Conservation (phyloP, 75 land plant genomes). For the Adiantum capillusveneris region DNA sequence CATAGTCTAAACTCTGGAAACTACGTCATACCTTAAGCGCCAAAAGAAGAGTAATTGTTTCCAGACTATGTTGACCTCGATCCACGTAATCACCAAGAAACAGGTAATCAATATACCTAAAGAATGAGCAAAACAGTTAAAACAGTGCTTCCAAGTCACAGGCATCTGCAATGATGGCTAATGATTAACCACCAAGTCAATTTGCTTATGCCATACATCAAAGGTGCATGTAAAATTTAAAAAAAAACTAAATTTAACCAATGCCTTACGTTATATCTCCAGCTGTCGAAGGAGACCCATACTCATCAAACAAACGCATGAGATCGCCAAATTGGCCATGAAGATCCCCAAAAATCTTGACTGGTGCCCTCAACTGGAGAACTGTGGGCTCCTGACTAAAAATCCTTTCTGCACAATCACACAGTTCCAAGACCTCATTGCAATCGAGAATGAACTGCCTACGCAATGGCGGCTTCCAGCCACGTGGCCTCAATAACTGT, state of each 20-base stretch:
- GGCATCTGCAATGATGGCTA: no score
- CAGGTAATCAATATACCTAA: constrained; percentile 28
- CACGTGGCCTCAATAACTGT: constrained; percentile 40
- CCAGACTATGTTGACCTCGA: constrained; percentile 29
- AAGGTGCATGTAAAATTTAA: no score
- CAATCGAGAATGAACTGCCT: constrained; percentile 45
- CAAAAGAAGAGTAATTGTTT: constrained; percentile 26
- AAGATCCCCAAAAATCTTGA: constrained; percentile 53
- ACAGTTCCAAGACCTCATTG: constrained; percentile 37
- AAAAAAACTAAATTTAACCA: not conserved
- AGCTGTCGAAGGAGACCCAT: constrained; percentile 49
- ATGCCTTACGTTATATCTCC: constrained; percentile 46
- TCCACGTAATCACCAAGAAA: constrained; percentile 32
- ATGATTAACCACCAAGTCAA: no score
- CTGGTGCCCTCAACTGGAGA: constrained; percentile 42
- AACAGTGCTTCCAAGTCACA: no score
- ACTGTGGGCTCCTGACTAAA: constrained; percentile 44
- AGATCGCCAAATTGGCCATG: constrained; percentile 54
- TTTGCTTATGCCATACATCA: no score
- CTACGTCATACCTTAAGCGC: constrained; percentile 21
- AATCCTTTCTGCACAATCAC: constrained; percentile 34
- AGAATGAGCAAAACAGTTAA: not conserved
- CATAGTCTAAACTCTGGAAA: not conserved
- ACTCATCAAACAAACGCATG: constrained; percentile 54
- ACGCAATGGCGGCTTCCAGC: constrained; percentile 47